Percentiles rank a stretch among this genome's conserved stretches.
Conservation (phyloP, 1,284 basidiomycete genomes). For the Pyrrhoderma noxium region DNA sequence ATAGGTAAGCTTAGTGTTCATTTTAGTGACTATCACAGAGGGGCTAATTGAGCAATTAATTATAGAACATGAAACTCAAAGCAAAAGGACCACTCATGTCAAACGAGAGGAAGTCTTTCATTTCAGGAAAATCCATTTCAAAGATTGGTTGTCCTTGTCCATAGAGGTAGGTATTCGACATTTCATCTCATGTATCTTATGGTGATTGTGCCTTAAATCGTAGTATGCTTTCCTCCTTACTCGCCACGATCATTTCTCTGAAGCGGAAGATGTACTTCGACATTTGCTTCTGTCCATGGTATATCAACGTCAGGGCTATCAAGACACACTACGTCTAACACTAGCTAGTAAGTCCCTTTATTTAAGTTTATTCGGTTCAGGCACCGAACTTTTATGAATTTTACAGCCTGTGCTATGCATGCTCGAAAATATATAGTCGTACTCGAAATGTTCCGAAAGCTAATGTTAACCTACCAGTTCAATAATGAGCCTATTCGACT, state of each 20-base stretch:
- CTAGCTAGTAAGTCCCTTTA: conserved; percentile 52
- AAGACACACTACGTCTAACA: conserved; percentile 66
- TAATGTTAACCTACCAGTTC: conserved; percentile 66
- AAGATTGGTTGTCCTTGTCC: conserved; percentile 81
- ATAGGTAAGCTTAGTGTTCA: conserved; percentile 5
- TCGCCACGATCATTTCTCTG: conserved; percentile 52
- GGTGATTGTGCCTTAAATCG: background rate
- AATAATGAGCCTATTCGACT: conserved; percentile 79
- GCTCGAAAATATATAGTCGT: conserved; percentile 49
- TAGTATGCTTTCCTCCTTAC: conserved; percentile 85
- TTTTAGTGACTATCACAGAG: no score
- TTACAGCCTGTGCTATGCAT: conserved; percentile 62
- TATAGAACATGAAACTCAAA: conserved; percentile 29
- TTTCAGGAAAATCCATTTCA: conserved; percentile 80
- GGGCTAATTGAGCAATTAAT: background rate
- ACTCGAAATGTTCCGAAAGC: conserved; percentile 66
- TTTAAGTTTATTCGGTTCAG: background rate
- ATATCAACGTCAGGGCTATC: conserved; percentile 58
- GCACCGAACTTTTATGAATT: background rate
- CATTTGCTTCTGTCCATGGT: conserved; percentile 76
- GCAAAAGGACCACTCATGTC: conserved; percentile 26
- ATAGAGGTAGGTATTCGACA: conserved; percentile 57
- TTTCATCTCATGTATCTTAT: background rate
- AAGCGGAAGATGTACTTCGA: conserved; percentile 72
- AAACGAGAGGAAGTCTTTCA: conserved; percentile 38